Conservation (phyloP, 345 rosid genomes). For the Pugionium cornutum region DNA sequence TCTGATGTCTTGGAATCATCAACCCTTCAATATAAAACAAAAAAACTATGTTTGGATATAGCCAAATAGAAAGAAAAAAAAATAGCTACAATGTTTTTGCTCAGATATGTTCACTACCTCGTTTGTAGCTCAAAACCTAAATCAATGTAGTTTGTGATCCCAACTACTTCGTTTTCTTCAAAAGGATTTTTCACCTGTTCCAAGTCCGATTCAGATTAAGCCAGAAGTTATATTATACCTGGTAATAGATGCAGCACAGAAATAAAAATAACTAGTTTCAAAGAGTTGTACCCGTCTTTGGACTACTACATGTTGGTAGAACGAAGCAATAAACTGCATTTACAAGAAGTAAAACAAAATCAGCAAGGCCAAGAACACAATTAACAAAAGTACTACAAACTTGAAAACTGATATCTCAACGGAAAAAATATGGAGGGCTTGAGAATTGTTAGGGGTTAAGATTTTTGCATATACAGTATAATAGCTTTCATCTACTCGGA, state of each 20-base stretch:
- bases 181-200: constrained; percentile 85
- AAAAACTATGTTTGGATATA: constrained; percentile 27
- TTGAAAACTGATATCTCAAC: not conserved
- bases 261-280: constrained; percentile 12
- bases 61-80: not conserved
- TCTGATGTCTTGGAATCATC: constrained; percentile 52
- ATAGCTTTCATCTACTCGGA: not conserved
- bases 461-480: constrained; percentile 3
- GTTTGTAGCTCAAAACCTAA: constrained; percentile 84
- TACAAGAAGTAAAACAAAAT: constrained; percentile 27
- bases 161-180: constrained; percentile 74
- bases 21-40: constrained; percentile 45
- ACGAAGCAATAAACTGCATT: constrained; percentile 84
- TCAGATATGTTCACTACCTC: constrained; percentile 49
- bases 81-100: not conserved
- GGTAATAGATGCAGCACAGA: not conserved
- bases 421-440: not conserved
- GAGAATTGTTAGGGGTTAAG: not conserved
- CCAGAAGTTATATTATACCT: not conserved
- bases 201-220: constrained; percentile 5
- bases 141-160: constrained; percentile 94
- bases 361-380: constrained; percentile 16
- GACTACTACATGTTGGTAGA: constrained; percentile 87
- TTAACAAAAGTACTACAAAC: not conserved
- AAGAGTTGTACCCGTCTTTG: constrained; percentile 75